Evolutionary conservation across 1,284 basidiomycete genomes (phyloP), one percentile per base, ranked within the genome.

Genomic region (Wolfiporia cocos): DNA sequence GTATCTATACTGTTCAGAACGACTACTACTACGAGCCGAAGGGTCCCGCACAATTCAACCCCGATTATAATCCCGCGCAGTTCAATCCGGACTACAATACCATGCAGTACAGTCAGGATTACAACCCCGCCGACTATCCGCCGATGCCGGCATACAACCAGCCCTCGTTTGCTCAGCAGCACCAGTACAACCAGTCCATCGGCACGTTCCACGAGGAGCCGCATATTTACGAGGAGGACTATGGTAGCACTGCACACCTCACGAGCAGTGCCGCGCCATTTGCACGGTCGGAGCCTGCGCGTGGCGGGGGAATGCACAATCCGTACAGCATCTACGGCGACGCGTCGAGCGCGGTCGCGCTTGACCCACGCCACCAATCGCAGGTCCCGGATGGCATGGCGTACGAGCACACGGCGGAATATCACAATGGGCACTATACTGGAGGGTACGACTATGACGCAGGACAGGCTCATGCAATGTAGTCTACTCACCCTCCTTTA

Each of bases 91-190:
- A n/a, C n/a, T n/a, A n/a, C n/a, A n/a, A n/a, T n/a, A n/a, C n/a
- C n/a, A n/a, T n/a, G n/a, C n/a, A n/a, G n/a, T n/a, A n/a, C n/a
- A n/a, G n/a, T n/a, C n/a, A n/a, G n/a, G n/a, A n/a, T n/a, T 47
- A 80, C 42, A 81, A 80, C 51, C 52, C 52, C 3, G 31, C 48
- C 1, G 57, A 59, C 29, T 57, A 59, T 47, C 79, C 81, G 3
- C 73, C 79, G 4, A 86, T 86, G 82, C 84, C 84, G 15, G 71
- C 74, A 33, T 78, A 71, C 63, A 77, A 79, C 51, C 64, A 69
- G 15, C 82, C 81, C 3, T n/a, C n/a, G n/a, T 58, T 69, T 26
- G 54, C 68, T 29, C 67, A 70, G 24, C 64, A 81, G 42, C 65
- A 66, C 24, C 51, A 62, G 23, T 81, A 73, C 65, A 79, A 79